Percentiles rank a stretch among this genome's conserved stretches.
phyloP scores from a whole-genome alignment of 371 early-diverging fungal genomes.

The Saksenaea vasiformis region DNA sequence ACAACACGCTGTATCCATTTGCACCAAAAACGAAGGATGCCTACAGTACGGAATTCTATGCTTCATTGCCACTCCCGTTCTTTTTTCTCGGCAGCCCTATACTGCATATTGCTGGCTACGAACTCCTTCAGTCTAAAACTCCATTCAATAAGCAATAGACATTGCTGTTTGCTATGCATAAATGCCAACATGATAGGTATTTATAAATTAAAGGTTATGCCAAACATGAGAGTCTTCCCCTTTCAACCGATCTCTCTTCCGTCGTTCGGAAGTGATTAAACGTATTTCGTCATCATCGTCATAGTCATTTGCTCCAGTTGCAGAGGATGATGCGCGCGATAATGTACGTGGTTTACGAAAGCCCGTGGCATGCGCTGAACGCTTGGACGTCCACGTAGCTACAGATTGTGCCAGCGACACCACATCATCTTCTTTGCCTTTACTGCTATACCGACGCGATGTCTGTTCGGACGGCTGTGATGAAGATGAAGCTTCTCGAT shows the following conservation, averaged over 20 bases:
- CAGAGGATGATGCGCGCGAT: constrained; percentile 4
- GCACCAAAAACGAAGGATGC: no score
- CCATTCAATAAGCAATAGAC: not conserved
- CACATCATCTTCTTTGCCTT: constrained; percentile 24
- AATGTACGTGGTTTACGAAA: not conserved
- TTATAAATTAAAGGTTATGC: no score
- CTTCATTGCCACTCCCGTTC: no score
- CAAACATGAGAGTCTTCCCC: not conserved
- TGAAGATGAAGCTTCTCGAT: not conserved
- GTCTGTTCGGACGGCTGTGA: not conserved
- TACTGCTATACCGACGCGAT: not conserved
- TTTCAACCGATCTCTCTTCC: constrained; percentile 23
- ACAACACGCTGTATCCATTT: no score
- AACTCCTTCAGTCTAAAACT: no score
- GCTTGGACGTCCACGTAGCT: constrained; percentile 25
- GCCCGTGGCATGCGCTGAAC: constrained; percentile 10
- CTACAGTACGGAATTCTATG: no score
- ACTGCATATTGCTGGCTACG: no score
- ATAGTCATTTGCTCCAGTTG: constrained; percentile 5
- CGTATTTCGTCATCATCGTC: constrained; percentile 36
- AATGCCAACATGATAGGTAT: not conserved
- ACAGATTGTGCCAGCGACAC: constrained; percentile 25
- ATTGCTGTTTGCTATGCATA: not conserved
- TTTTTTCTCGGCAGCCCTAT: no score
- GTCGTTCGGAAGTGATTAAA: constrained; percentile 30